Percentiles rank a stretch among this genome's conserved stretches.
These are phyloP conservation scores for Penicillium tannophilum DNA, from an alignment of 495 filamentous ascomycete genomes.

Conservation along the genomic window DNA sequence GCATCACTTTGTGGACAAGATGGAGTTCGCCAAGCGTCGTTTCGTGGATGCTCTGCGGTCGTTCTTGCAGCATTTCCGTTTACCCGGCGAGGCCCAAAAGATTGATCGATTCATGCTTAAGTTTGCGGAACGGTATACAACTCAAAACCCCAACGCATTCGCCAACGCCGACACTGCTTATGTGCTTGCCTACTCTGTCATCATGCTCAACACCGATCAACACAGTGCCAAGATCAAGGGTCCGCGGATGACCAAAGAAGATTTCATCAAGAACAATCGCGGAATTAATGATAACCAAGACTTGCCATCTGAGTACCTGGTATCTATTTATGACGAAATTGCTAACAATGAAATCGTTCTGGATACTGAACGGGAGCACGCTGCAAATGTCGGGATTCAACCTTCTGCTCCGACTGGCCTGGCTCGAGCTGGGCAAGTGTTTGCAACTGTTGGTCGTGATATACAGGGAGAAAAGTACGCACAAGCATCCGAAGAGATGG, in stretches of 20 bases:
- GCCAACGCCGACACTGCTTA: slow-evolving; percentile 98
- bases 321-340: slow-evolving; percentile 91
- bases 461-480: slow-evolving; percentile 90
- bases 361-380: slow-evolving; percentile 84
- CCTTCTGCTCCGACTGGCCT: slow-evolving; percentile 64
- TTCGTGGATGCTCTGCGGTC: slow-evolving; percentile 91
- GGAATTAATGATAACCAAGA: slow-evolving; percentile 98
- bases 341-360: slow-evolving; percentile 89
- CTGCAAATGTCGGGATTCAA: slow-evolving; percentile 66
- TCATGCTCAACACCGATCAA: slow-evolving; percentile 94
- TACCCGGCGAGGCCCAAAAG: slow-evolving; percentile 97
- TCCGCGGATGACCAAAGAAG: slow-evolving; percentile 85
- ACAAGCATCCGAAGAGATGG: slow-evolving; percentile 94
- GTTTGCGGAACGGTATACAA: slow-evolving; percentile 93
- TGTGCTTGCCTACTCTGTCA: slow-evolving; percentile 92
- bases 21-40: slow-evolving; percentile 91
- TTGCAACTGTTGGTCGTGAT: slow-evolving; percentile 88
- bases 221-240: slow-evolving; percentile 86
- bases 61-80: slow-evolving; percentile 91
- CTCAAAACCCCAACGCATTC: slow-evolving; percentile 94
- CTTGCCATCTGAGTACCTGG: slow-evolving; percentile 89
- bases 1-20: slow-evolving; percentile 94
- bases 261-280: slow-evolving; percentile 98
- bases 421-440: slow-evolving; percentile 83
- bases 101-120: slow-evolving; percentile 99